phyloP scores from a whole-genome alignment of 176 grass and related monocot genomes.

The Carex myosuroides region DNA sequence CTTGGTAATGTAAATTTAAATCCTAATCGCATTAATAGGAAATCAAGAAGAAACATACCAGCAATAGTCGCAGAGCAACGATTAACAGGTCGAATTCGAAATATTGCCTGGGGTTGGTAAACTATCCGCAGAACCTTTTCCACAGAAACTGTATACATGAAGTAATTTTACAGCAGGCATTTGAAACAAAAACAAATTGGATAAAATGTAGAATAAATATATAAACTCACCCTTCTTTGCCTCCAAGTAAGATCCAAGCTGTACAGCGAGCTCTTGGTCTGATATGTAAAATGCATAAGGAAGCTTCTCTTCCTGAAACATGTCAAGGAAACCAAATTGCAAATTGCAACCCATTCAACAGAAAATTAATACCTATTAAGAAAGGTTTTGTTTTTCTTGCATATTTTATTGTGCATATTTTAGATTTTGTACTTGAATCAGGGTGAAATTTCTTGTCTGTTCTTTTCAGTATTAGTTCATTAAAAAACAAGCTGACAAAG shows the following conservation, averaged over 20 bases:
- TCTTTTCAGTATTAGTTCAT: neutral
- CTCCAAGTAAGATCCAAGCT: conserved; percentile 66
- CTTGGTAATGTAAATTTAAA: neutral
- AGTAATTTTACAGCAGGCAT: neutral
- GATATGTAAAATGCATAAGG: conserved; percentile 91
- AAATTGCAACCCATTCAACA: neutral
- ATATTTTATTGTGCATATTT: neutral
- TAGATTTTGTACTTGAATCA: neutral
- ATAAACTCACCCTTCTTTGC: conserved; percentile 57
- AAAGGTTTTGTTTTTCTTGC: neutral
- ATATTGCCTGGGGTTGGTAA: conserved; percentile 90
- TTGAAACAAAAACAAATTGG: neutral
- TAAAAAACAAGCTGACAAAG: neutral
- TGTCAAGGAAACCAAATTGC: neutral
- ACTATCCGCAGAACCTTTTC: conserved; percentile 73
- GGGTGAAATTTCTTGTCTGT: neutral
- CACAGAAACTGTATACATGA: conserved; percentile 50
- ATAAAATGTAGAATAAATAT: neutral
- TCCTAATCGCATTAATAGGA: neutral
- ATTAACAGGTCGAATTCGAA: conserved; percentile 77
- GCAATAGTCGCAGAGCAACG: conserved; percentile 86
- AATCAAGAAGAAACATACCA: conserved; percentile 32
- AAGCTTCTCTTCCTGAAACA: conserved; percentile 66
- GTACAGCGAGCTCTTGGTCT: conserved; percentile 68
- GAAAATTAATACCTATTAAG: neutral